Conservation (phyloP, 2,329 filamentous ascomycete genomes). For the Fusarium kyushuense region DNA sequence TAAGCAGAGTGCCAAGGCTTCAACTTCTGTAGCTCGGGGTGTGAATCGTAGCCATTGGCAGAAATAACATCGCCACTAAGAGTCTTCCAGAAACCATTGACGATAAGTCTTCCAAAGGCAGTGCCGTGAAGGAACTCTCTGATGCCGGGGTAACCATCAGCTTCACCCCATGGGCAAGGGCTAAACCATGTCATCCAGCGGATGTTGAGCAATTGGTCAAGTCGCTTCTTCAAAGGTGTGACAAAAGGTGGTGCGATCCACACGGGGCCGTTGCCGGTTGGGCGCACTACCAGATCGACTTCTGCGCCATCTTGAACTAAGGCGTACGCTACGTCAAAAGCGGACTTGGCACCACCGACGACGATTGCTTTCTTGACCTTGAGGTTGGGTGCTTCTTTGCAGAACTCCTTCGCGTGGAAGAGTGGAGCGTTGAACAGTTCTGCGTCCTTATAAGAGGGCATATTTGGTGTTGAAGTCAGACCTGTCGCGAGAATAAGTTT, state of each 20-base stretch:
- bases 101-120: conserved; percentile 60
- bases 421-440: conserved; percentile 55
- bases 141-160: conserved; percentile 63
- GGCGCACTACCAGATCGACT: conserved; percentile 65
- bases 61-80: conserved; percentile 61
- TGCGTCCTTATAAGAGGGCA: conserved; percentile 55
- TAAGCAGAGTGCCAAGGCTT: conserved; percentile 57
- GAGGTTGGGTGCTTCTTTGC: conserved; percentile 50
- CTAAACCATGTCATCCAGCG: conserved; percentile 74
- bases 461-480: conserved; percentile 58
- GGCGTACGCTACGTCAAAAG: conserved; percentile 68
- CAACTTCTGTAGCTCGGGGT: conserved; percentile 55
- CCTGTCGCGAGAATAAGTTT: conserved; percentile 66
- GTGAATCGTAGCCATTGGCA: conserved; percentile 59
- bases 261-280: conserved; percentile 63
- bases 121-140: conserved; percentile 64
- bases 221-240: conserved; percentile 69
- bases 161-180: conserved; percentile 73
- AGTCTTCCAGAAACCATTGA: conserved; percentile 62
- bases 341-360: conserved; percentile 68
- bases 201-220: conserved; percentile 66
- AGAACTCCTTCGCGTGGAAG: conserved; percentile 61
- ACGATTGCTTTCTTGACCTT: conserved; percentile 57
- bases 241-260: conserved; percentile 69
- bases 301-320: conserved; percentile 60